A percentile compares a stretch with the other conserved stretches of the same genome.
Evolutionary conservation across 169 alveolate species (phyloP).

Genomic region (Plasmodium relictum): DNA sequence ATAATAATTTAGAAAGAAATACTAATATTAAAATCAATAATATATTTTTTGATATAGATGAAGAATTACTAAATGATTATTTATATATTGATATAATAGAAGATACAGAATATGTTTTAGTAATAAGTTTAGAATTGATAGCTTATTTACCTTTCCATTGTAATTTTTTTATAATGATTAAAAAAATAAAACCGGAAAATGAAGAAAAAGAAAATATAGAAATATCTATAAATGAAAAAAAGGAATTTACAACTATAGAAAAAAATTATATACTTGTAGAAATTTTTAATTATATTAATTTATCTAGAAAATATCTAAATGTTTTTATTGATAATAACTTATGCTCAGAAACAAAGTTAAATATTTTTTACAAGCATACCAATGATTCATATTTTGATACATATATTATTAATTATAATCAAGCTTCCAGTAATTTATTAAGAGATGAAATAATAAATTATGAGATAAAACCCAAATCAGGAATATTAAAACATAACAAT

Average conservation of each 20-base stretch:
- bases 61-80: slow-evolving; percentile 36
- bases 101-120: slow-evolving; percentile 19
- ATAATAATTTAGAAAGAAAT: not conserved
- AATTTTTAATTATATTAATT: slow-evolving; percentile 35
- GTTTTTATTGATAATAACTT: slow-evolving; percentile 24
- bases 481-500: slow-evolving; percentile 26
- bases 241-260: slow-evolving; percentile 4
- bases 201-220: not conserved
- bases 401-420: slow-evolving; percentile 31
- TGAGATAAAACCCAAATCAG: slow-evolving; percentile 28
- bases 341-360: slow-evolving; percentile 43
- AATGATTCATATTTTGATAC: slow-evolving; percentile 57
- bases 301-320: slow-evolving; percentile 36
- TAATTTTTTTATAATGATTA: slow-evolving; percentile 33
- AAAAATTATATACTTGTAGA: slow-evolving; percentile 30
- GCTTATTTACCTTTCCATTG: slow-evolving; percentile 71
- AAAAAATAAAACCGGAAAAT: not conserved
- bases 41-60: slow-evolving; percentile 42
- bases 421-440: not conserved
- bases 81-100: slow-evolving; percentile 35
- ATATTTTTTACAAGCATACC: slow-evolving; percentile 42
- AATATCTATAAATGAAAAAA: not conserved
- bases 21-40: slow-evolving; percentile 16
- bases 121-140: slow-evolving; percentile 29
- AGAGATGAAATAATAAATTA: slow-evolving; percentile 24